Percentiles rank a stretch among this genome's conserved stretches.
phyloP scores from a whole-genome alignment of 352 stramenopile genomes.

The Thalassiosira oceanica region DNA sequence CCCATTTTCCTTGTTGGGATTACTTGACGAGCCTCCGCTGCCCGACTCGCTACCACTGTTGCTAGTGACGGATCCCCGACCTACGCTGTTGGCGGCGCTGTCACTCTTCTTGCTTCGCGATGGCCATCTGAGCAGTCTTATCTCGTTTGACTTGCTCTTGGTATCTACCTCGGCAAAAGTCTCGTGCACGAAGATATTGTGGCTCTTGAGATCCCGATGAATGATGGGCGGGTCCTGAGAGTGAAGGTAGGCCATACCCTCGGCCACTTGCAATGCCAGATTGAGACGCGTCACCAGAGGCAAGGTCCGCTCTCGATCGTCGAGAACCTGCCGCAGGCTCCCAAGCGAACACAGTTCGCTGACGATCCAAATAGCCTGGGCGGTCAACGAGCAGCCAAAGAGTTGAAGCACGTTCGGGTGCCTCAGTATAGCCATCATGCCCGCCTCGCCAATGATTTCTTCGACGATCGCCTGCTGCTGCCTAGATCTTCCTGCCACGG shows the following conservation, averaged over 20 bases:
- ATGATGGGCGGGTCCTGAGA: constrained; percentile 84
- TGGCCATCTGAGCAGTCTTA: constrained; percentile 29
- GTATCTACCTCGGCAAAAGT: constrained; percentile 76
- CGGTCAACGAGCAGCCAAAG: constrained; percentile 84
- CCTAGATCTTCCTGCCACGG: constrained; percentile 83
- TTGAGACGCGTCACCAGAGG: constrained; percentile 57
- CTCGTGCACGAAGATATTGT: constrained; percentile 87
- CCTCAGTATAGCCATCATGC: constrained; percentile 85
- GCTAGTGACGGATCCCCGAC: too few species aligned
- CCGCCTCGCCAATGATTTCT: constrained; percentile 86
- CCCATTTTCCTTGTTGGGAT: neutral
- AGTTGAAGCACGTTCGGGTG: constrained; percentile 85
- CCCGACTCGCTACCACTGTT: constrained; percentile 19
- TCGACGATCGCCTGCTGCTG: constrained; percentile 86
- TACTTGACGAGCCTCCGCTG: constrained; percentile 12
- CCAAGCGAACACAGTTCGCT: constrained; percentile 83
- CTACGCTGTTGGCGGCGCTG: constrained; percentile 4
- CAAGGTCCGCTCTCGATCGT: constrained; percentile 73
- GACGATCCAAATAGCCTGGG: constrained; percentile 87
- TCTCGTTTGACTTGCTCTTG: constrained; percentile 49
- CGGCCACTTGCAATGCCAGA: constrained; percentile 82
- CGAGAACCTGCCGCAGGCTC: constrained; percentile 80
- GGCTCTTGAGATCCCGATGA: constrained; percentile 85
- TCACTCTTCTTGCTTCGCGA: constrained; percentile 27
- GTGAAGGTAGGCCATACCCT: constrained; percentile 86